Base-by-base conservation (phyloP, 441 rosid genomes). In the Viola pubescens region DNA sequence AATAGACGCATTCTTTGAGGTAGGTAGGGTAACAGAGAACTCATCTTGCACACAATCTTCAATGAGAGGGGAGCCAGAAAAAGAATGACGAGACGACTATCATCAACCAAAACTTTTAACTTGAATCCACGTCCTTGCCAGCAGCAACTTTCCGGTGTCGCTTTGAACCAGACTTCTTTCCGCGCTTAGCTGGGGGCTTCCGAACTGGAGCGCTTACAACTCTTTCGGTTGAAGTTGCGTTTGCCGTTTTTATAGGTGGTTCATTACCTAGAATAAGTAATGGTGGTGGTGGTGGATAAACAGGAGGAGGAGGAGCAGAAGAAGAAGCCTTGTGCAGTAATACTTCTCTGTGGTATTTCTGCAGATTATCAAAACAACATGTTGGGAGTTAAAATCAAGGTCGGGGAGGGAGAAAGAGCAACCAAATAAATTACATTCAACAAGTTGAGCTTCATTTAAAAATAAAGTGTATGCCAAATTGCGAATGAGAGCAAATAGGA, bases 271-370 rank as follows among this genome's bases (percentile, higher is more conserved):
- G 59, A 54, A 61, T 45, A 13, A 13, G 47, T 9, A 8, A 4
- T 13, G 55, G 14, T 37, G 81, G 75, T 0, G 82, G 86, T 6
- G 79, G 79, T 37, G 77, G 69, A 64, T 65, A 59, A 47, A 66
- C 65, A 51, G 63, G 62, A 48, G 77, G 73, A 57, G 64, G 67
- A 16, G 72, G 77, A 37, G 70, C 69, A 57, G 64, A 63, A 16
- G 72, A 76, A 37, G 70, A 68, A 62, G 70, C 74, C 74, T 70
- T 76, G 64, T 69, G 81, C 50, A 70, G 86, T 64, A 79, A 67
- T 45, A 83, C 78, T 19, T 81, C 86, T 70, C 87, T 79, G 61
- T 90, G 97, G 75, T 88, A 76, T 82, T 76, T 79, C 95, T 90
- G 89, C 73, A 75, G 44, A 65, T 40, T 8, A 46, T 9, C 10